phyloP scores from a whole-genome alignment of 768 basidiomycete genomes.

The Mycena leptocephala region DNA sequence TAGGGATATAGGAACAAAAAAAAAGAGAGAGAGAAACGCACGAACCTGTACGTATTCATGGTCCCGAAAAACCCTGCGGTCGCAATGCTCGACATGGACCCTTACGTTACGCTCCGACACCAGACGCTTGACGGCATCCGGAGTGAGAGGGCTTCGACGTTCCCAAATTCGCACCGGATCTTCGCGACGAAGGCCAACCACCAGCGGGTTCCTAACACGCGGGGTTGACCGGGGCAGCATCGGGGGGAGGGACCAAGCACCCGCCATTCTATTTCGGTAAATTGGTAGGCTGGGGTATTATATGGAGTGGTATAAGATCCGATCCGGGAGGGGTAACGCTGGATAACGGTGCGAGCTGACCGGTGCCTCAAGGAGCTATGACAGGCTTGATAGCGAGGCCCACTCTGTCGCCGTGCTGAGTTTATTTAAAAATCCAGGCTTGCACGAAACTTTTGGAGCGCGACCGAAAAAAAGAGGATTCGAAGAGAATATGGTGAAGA shows the following conservation, averaged over 20 bases:
- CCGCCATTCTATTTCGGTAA: neutral
- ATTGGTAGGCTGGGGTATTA: neutral
- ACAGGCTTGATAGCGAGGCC: neutral
- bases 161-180: slow-evolving; percentile 91
- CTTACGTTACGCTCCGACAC: slow-evolving; percentile 69
- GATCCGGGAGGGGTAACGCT: slow-evolving; percentile 24
- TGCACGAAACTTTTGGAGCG: neutral
- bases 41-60: slow-evolving; percentile 78
- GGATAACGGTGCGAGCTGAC: neutral
- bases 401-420: neutral
- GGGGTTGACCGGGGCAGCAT: neutral
- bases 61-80: slow-evolving; percentile 80
- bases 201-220: slow-evolving; percentile 33
- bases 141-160: slow-evolving; percentile 87
- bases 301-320: slow-evolving; percentile 31
- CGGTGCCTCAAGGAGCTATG: neutral
- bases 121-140: slow-evolving; percentile 77
- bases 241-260: slow-evolving; percentile 8
- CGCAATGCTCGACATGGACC: slow-evolving; percentile 85
- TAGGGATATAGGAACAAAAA: slow-evolving; percentile 2
- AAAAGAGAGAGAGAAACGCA: slow-evolving; percentile 14
- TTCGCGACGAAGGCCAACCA: slow-evolving; percentile 70
- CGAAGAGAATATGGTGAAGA: neutral
- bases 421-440: neutral
- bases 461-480: neutral